These are phyloP conservation scores for Kwoniella heveanensis DNA, from an alignment of 768 basidiomycete genomes.

Conservation along the genomic window DNA sequence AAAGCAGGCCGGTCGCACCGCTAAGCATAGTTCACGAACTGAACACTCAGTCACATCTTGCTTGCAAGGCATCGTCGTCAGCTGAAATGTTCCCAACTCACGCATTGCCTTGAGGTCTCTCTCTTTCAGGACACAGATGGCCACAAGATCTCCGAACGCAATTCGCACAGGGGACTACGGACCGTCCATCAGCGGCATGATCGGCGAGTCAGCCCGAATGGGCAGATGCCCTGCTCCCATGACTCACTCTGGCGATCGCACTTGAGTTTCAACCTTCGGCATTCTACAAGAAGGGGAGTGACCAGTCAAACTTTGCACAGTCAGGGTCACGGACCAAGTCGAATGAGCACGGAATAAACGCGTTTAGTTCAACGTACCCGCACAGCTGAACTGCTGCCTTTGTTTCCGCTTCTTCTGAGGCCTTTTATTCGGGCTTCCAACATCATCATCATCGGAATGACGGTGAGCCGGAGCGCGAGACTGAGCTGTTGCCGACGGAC, in stretches of 20 bases:
- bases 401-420: slow-evolving; percentile 6
- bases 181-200: neutral
- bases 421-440: too few relatives aligned
- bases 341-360: neutral
- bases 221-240: too few relatives aligned
- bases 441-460: too few relatives aligned
- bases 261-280: slow-evolving; percentile 31
- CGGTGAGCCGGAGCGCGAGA: too few relatives aligned
- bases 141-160: slow-evolving; percentile 24
- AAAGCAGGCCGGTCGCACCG: neutral
- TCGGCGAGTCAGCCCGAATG: too few relatives aligned
- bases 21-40: neutral
- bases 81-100: neutral
- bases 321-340: neutral
- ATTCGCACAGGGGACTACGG: slow-evolving; percentile 24
- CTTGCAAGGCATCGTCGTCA: too few relatives aligned
- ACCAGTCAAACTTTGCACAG: too few relatives aligned
- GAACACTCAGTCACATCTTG: too few relatives aligned
- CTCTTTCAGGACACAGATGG: slow-evolving; percentile 23
- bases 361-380: slow-evolving; percentile 3
- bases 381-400: slow-evolving; percentile 18
- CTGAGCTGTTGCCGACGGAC: too few relatives aligned
- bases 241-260: slow-evolving; percentile 24
- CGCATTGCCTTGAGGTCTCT: slow-evolving; percentile 4
- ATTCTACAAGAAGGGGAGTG: slow-evolving; percentile 28